These are phyloP conservation scores for Amaranthus hypochondriacus DNA, from an alignment of 148 eudicot species.

Conservation along the genomic window DNA sequence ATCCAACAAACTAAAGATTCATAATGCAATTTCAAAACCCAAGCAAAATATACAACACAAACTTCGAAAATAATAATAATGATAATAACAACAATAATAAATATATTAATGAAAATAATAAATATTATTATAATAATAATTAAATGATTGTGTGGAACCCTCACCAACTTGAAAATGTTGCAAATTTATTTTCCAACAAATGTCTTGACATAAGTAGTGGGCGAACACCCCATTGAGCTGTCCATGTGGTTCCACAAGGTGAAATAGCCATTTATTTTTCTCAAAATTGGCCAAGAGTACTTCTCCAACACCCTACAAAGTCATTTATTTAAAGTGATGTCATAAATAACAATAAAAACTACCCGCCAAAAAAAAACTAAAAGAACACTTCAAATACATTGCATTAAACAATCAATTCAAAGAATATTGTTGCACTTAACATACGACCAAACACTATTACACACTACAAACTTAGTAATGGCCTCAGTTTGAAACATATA, in stretches of 20 bases:
- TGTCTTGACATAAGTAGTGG: constrained; percentile 39
- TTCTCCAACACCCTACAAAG: constrained; percentile 22
- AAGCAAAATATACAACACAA: background rate
- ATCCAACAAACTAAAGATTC: background rate
- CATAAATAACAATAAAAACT: background rate
- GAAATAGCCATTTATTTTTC: constrained; percentile 58
- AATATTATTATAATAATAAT: background rate
- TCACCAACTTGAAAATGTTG: constrained; percentile 41
- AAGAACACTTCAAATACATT: too few species aligned
- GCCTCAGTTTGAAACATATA: too few species aligned
- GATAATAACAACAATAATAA: background rate
- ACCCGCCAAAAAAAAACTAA: too few species aligned
- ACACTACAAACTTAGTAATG: too few species aligned
- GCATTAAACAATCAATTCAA: too few species aligned
- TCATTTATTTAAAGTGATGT: background rate
- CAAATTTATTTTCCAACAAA: constrained; percentile 35
- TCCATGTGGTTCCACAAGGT: constrained; percentile 83
- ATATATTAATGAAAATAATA: background rate
- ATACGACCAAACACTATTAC: too few species aligned
- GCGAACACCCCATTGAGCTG: constrained; percentile 63
- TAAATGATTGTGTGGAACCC: background rate
- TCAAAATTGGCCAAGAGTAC: constrained; percentile 8
- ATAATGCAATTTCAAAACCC: background rate
- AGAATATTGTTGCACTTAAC: too few species aligned
- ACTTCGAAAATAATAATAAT: background rate